A percentile compares a stretch with the other conserved stretches of the same genome.
phyloP scores from a whole-genome alignment of 2,329 filamentous ascomycete genomes.

The Bipolaris victoriae region DNA sequence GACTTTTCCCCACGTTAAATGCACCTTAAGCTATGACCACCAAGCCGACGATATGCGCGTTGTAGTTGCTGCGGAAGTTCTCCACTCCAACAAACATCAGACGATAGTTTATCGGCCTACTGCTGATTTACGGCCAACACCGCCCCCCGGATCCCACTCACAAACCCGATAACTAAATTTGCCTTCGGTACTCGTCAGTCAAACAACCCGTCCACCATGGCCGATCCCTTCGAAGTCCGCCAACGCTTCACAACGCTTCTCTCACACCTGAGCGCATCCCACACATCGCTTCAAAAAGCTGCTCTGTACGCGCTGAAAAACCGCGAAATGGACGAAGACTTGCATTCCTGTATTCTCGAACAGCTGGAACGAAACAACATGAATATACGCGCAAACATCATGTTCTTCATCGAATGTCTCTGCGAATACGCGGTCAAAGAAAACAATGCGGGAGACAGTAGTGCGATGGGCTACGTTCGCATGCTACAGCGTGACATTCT shows the following conservation, averaged over 20 bases:
- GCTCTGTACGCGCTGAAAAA: constrained; percentile 95
- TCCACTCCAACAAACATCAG: constrained; percentile 6
- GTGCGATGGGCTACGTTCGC: constrained; percentile 79
- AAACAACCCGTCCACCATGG: constrained; percentile 54
- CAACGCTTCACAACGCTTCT: constrained; percentile 94
- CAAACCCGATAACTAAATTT: not conserved
- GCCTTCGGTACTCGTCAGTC: not conserved
- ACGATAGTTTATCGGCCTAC: not conserved
- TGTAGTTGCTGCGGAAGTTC: constrained; percentile 11
- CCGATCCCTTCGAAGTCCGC: constrained; percentile 95
- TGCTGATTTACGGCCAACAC: not conserved
- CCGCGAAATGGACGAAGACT: constrained; percentile 92
- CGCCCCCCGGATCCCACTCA: not conserved
- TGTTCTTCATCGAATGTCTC: constrained; percentile 98
- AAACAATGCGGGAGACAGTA: constrained; percentile 67
- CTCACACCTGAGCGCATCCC: constrained; percentile 87
- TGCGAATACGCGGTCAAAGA: constrained; percentile 83
- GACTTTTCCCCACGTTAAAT: constrained; percentile 17
- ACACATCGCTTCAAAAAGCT: constrained; percentile 87
- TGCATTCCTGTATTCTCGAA: constrained; percentile 96
- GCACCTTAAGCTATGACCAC: constrained; percentile 24
- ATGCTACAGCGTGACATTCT: constrained; percentile 97
- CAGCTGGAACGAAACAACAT: constrained; percentile 94
- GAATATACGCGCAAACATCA: constrained; percentile 97
- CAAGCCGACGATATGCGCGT: constrained; percentile 31